Evolutionary conservation across 2,329 filamentous ascomycete species (phyloP).

Genomic region (Microcyclosporella mali): DNA sequence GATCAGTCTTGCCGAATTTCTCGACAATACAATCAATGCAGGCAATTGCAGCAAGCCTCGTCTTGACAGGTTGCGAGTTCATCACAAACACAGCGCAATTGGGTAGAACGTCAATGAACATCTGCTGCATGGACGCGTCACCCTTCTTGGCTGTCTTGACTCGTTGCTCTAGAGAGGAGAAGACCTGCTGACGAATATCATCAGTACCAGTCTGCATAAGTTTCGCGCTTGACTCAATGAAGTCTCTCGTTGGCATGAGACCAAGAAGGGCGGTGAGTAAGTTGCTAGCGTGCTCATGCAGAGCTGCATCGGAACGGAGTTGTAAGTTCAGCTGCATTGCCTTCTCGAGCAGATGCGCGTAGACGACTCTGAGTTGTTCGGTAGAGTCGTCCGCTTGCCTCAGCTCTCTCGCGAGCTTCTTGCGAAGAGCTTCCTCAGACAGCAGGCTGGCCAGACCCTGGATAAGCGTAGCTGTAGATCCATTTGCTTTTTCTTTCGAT

Average conservation of each 20-base stretch:
- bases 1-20: constrained; percentile 90
- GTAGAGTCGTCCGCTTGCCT: constrained; percentile 17
- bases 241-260: constrained; percentile 77
- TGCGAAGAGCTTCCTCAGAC: constrained; percentile 18
- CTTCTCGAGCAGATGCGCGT: constrained; percentile 35
- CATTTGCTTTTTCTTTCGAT: constrained; percentile 27
- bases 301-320: constrained; percentile 41
- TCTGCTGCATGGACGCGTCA: constrained; percentile 67
- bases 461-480: constrained; percentile 33
- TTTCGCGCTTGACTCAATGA: constrained; percentile 79
- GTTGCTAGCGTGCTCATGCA: constrained; percentile 50
- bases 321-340: constrained; percentile 55
- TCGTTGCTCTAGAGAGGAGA: constrained; percentile 72
- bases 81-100: constrained; percentile 62
- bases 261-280: constrained; percentile 75
- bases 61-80: constrained; percentile 62
- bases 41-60: constrained; percentile 78
- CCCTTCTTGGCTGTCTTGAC: constrained; percentile 67
- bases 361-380: constrained; percentile 21
- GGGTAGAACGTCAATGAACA: constrained; percentile 42
- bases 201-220: constrained; percentile 71
- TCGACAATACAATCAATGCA: constrained; percentile 91
- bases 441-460: constrained; percentile 35
- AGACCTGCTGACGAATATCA: constrained; percentile 67
- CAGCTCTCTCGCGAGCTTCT: constrained; percentile 24